Conservation (phyloP, 306 rosid species). For the Bauhinia variegata region DNA sequence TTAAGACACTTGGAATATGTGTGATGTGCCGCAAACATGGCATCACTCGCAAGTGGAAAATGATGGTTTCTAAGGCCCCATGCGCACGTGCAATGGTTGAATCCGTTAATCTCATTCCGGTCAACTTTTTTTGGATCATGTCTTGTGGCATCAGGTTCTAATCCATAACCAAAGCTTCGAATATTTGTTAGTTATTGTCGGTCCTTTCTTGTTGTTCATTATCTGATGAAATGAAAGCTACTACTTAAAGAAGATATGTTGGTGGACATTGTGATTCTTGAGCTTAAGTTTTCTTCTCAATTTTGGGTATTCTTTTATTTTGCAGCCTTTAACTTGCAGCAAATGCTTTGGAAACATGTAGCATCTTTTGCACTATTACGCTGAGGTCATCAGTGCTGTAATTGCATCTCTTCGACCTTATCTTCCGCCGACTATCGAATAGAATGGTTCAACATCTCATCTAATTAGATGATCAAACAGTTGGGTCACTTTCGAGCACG, state of each 20-base stretch:
- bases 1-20: background rate
- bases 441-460: too few relatives aligned
- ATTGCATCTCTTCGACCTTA: too few relatives aligned
- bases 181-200: too few relatives aligned
- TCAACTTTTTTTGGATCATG: background rate
- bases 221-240: too few relatives aligned
- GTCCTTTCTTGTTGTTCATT: slow-evolving; percentile 34
- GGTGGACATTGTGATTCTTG: slow-evolving; percentile 30
- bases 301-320: slow-evolving; percentile 28
- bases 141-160: slow-evolving; percentile 31
- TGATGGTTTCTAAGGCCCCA: background rate
- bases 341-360: background rate
- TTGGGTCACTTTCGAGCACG: background rate
- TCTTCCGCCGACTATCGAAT: too few relatives aligned
- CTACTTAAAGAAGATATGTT: too few relatives aligned
- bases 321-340: too few relatives aligned
- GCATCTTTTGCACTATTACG: background rate
- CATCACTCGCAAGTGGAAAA: background rate
- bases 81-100: too few relatives aligned
- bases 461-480: too few relatives aligned
- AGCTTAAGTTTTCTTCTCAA: slow-evolving; percentile 23
- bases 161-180: slow-evolving; percentile 33
- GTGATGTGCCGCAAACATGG: background rate
- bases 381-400: too few relatives aligned
- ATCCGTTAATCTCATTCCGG: too few relatives aligned